These are phyloP conservation scores for Glebionis coronaria DNA, from an alignment of 129 eudicot species.

Conservation along the genomic window DNA sequence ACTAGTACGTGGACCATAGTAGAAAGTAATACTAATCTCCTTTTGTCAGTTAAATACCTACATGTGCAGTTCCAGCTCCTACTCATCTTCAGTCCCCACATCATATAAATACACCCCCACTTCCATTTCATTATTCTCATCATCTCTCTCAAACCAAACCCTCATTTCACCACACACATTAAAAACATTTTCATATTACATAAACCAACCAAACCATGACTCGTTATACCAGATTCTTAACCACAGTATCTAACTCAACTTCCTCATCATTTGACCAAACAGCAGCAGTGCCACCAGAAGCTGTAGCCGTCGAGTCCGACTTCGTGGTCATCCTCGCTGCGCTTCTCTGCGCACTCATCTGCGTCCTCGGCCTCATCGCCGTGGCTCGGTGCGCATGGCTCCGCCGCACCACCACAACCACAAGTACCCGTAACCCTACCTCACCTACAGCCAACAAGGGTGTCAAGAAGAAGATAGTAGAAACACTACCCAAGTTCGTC, in stretches of 20 bases:
- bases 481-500: slow-evolving; percentile 45
- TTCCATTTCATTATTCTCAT: no score
- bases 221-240: slow-evolving; percentile 32
- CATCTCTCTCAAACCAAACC: no score
- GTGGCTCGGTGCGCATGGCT: slow-evolving; percentile 77
- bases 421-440: slow-evolving; percentile 2
- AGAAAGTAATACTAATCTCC: no score
- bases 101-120: no score
- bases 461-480: slow-evolving; percentile 49
- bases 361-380: slow-evolving; percentile 57
- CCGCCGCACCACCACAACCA: slow-evolving; percentile 36
- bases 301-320: slow-evolving; percentile 50
- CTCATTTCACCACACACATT: no score
- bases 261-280: slow-evolving; percentile 21
- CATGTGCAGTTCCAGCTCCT: no score
- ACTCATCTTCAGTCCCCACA: no score
- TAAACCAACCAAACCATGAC: slow-evolving; percentile 25
- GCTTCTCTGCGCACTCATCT: slow-evolving; percentile 62
- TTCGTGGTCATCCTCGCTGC: slow-evolving; percentile 75
- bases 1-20: no score
- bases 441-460: slow-evolving; percentile 49
- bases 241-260: slow-evolving; percentile 20
- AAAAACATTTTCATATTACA: no score
- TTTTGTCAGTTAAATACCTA: no score
- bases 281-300: slow-evolving; percentile 44